Evolutionary conservation across 495 filamentous ascomycete species (phyloP).

Genomic region (Talaromyces ruber): DNA sequence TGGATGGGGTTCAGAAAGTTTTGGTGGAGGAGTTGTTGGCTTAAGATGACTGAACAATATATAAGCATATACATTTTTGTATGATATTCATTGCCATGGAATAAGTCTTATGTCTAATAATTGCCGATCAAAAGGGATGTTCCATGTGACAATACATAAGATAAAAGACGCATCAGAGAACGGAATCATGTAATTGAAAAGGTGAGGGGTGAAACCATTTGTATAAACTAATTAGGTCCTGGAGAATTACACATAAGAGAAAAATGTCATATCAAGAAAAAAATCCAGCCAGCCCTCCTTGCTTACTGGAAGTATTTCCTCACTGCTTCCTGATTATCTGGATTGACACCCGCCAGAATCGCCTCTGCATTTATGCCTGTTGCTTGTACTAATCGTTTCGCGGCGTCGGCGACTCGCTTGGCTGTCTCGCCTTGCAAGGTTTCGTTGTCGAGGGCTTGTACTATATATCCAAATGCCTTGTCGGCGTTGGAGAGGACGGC

Average conservation of each 20-base stretch:
- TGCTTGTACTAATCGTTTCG: constrained; percentile 61
- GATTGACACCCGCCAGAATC: constrained; percentile 59
- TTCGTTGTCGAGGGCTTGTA: constrained; percentile 80
- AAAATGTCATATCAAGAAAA: background rate
- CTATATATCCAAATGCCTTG: constrained; percentile 74
- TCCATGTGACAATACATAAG: too few species aligned
- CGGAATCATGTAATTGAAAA: background rate
- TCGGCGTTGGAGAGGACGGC: constrained; percentile 64
- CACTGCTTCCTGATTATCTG: constrained; percentile 69
- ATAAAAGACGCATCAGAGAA: background rate
- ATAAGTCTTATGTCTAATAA: too few species aligned
- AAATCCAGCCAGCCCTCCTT: background rate
- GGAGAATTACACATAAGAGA: constrained; percentile 1
- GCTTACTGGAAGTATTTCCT: constrained; percentile 56
- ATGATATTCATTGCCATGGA: background rate
- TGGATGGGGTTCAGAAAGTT: too few species aligned
- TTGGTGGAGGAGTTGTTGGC: too few species aligned
- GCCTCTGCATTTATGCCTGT: constrained; percentile 63
- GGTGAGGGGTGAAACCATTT: background rate
- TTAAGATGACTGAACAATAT: too few species aligned
- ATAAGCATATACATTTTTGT: too few species aligned
- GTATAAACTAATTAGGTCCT: background rate
- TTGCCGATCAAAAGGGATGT: too few species aligned
- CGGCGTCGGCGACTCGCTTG: constrained; percentile 59
- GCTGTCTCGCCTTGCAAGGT: constrained; percentile 79